Conservation (phyloP, 306 rosid genomes). For the Cucurbita pepo region DNA sequence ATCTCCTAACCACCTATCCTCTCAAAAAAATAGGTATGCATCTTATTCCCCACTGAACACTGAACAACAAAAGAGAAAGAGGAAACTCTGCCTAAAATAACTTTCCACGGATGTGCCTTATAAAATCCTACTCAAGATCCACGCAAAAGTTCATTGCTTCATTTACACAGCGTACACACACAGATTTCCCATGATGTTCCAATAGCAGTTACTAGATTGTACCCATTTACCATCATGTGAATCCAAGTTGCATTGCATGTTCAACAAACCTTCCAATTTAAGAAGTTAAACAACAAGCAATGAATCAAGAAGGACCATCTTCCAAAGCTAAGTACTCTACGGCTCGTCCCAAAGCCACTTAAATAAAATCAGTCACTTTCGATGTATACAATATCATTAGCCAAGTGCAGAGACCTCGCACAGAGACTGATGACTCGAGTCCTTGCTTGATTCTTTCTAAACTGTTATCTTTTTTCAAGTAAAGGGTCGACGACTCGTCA, state of each 20-base stretch:
- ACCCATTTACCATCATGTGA: neutral
- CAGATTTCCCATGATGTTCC: neutral
- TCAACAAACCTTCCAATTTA: neutral
- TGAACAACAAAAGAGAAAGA: neutral
- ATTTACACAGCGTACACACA: neutral
- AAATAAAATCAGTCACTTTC: neutral
- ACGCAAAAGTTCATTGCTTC: neutral
- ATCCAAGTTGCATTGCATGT: neutral
- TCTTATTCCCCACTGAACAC: neutral
- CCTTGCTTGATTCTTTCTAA: neutral
- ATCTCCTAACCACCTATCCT: neutral
- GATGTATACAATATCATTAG: neutral
- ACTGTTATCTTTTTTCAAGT: neutral
- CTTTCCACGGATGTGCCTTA: neutral
- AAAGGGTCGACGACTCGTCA: neutral
- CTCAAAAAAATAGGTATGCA: neutral
- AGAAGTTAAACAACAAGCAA: neutral
- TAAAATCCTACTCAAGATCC: neutral
- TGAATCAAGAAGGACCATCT: neutral
- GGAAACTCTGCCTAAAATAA: neutral
- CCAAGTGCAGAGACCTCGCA: neutral
- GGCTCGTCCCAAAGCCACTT: neutral
- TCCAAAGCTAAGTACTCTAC: neutral
- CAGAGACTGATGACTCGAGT: neutral
- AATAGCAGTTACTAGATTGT: neutral